Conservation (phyloP, 2,329 filamentous ascomycete species). For the Lithohypha guttulata region DNA sequence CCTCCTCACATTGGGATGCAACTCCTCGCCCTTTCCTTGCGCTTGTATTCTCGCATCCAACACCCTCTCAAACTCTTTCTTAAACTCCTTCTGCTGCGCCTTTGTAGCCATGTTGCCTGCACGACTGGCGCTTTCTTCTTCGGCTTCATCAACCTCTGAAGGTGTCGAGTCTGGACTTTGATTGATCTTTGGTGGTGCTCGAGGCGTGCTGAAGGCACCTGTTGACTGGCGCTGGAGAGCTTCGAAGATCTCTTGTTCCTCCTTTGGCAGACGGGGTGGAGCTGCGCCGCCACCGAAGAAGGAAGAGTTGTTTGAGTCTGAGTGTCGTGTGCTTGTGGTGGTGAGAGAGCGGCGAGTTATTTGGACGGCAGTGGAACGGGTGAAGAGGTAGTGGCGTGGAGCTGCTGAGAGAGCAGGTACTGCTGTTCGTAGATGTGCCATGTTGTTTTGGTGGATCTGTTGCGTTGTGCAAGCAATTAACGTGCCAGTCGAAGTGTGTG, state of each 20-base stretch:
- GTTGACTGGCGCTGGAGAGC: conserved; percentile 68
- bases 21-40: conserved; percentile 52
- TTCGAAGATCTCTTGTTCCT: conserved; percentile 85
- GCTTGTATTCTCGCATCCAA: conserved; percentile 44
- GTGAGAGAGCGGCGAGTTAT: conserved; percentile 12
- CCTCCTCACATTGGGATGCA: conserved; percentile 60
- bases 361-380: conserved; percentile 13
- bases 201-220: conserved; percentile 62
- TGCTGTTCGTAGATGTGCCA: conserved; percentile 12
- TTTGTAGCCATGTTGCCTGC: conserved; percentile 10
- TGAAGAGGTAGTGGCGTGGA: conserved; percentile 14
- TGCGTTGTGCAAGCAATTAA: too few species aligned
- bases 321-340: not conserved
- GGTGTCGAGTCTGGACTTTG: conserved; percentile 36
- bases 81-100: conserved; percentile 5
- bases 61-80: conserved; percentile 27
- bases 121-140: conserved; percentile 19
- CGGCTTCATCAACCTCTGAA: conserved; percentile 16
- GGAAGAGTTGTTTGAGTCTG: not conserved
- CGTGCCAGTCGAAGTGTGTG: too few species aligned
- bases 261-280: conserved; percentile 75
- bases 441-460: too few species aligned
- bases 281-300: conserved; percentile 40
- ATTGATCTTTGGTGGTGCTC: conserved; percentile 35
- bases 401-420: conserved; percentile 10